These are phyloP conservation scores for Pythium volutum DNA, from an alignment of 352 stramenopile species.

Conservation along the genomic window DNA sequence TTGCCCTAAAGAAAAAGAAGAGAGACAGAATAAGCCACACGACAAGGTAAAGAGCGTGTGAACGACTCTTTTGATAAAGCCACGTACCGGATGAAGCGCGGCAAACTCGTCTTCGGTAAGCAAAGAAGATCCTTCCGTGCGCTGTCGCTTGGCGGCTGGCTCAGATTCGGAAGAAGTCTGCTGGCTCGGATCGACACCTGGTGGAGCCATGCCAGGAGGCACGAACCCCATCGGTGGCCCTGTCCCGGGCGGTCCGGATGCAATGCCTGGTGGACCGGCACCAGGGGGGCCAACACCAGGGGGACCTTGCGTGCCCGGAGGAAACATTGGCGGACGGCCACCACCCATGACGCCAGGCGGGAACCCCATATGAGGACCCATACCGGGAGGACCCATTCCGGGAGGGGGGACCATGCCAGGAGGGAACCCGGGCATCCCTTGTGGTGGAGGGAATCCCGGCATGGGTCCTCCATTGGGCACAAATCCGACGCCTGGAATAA, in stretches of 20 bases:
- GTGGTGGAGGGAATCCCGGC: slow-evolving; percentile 21
- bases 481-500: slow-evolving; percentile 11
- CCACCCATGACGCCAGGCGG: background rate
- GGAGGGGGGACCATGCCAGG: slow-evolving; percentile 16
- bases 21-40: too few species aligned
- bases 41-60: too few species aligned
- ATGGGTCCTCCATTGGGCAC: slow-evolving; percentile 17
- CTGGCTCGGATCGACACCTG: slow-evolving; percentile 10
- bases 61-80: too few species aligned
- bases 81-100: slow-evolving; percentile 60
- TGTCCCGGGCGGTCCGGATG: slow-evolving; percentile 13
- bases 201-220: slow-evolving; percentile 13
- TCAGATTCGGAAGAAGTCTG: slow-evolving; percentile 34
- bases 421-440: slow-evolving; percentile 1
- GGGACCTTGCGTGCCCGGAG: slow-evolving; percentile 1
- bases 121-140: slow-evolving; percentile 53
- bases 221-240: slow-evolving; percentile 7
- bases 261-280: slow-evolving; percentile 27
- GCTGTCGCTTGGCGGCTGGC: slow-evolving; percentile 67
- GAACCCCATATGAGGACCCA: slow-evolving; percentile 26
- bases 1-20: slow-evolving; percentile 40
- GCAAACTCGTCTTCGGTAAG: slow-evolving; percentile 83
- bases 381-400: slow-evolving; percentile 27
- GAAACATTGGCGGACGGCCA: background rate
- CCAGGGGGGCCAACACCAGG: too few species aligned